Evolutionary conservation across 1,139 yeast species (phyloP), one percentile per base, ranked within the genome.

Genomic region (Kodamaea anthophila): DNA sequence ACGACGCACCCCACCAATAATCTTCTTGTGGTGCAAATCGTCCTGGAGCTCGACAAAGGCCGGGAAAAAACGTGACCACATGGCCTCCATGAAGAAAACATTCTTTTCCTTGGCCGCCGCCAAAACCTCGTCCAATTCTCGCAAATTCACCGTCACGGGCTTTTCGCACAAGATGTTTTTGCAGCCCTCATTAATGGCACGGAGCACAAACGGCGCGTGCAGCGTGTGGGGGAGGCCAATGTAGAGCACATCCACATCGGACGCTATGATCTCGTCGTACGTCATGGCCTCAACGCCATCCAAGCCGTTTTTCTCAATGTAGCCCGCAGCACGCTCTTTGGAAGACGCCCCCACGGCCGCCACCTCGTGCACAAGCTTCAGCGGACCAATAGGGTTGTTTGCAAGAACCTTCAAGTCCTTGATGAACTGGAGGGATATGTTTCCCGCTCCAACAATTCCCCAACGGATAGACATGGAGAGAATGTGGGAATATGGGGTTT

Each of bases 41-140:
- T 58, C 36, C 37, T 62, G 55, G 32, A 74, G 51, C 16, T 56
- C 56, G 15, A 46, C 35, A 21, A 68, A 56, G 12, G 71, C 43
- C 2, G 83, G 83, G 57, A 76, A 70, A 45, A 70, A 76, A 29
- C 82, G 57, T 2, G 81, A 71, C 84, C 84, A 77, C 32, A 76
- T 68, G 3, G 74, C 83, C 46, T 77, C 84, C 80, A 77, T 70
- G 32, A 75, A 55, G 41, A 70, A 75, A 30, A 66, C 55, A 3
- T 58, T 53, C 44, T 68, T 62, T 29, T 52, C 43, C 39, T 55
- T 54, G 9, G 82, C 83, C 29, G 65, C 57, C 3, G 49, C 58
- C 28, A 66, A 51, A 11, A 76, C 46, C 24, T 61, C 65, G 18
- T 55, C 45, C 7, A 75, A 60, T 32, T 76, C 78, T 20, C 50